Evolutionary conservation across 805 yeast genomes (phyloP).

Genomic region (Candida sithepensis): DNA sequence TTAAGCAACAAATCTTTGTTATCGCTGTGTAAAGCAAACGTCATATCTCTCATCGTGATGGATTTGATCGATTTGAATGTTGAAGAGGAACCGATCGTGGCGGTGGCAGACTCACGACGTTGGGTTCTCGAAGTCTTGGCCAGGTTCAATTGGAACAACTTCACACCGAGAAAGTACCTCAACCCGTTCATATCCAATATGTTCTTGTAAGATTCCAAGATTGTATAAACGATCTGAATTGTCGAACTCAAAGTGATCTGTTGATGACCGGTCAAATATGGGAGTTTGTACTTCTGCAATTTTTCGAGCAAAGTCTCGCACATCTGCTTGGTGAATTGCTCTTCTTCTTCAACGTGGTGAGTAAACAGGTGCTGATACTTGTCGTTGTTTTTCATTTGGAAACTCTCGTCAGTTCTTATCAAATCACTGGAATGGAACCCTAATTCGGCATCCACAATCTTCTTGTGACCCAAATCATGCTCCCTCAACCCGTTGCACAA

Average conservation of each 20-base stretch:
- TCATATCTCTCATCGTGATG: slow-evolving; percentile 74
- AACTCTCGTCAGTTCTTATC: slow-evolving; percentile 4
- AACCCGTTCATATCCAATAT: slow-evolving; percentile 63
- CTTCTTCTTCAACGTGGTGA: slow-evolving; percentile 18
- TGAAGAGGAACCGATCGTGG: not conserved
- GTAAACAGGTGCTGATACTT: slow-evolving; percentile 26
- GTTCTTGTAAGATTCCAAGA: slow-evolving; percentile 41
- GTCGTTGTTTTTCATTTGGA: not conserved
- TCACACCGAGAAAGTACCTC: slow-evolving; percentile 67
- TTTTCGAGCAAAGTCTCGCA: slow-evolving; percentile 52
- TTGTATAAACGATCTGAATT: slow-evolving; percentile 57
- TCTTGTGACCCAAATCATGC: slow-evolving; percentile 36
- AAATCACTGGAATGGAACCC: slow-evolving; percentile 18
- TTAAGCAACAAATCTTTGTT: slow-evolving; percentile 65
- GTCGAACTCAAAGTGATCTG: slow-evolving; percentile 77
- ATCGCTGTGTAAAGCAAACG: slow-evolving; percentile 84
- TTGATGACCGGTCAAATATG: slow-evolving; percentile 85
- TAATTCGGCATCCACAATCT: slow-evolving; percentile 21
- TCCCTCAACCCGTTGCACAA: slow-evolving; percentile 54
- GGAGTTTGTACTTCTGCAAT: slow-evolving; percentile 62
- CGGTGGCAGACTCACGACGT: not conserved
- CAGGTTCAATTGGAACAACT: slow-evolving; percentile 49
- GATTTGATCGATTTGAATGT: slow-evolving; percentile 19
- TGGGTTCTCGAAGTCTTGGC: slow-evolving; percentile 26
- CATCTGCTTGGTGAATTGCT: slow-evolving; percentile 25